phyloP scores from a whole-genome alignment of 306 rosid species.

The Argentina anserina region DNA sequence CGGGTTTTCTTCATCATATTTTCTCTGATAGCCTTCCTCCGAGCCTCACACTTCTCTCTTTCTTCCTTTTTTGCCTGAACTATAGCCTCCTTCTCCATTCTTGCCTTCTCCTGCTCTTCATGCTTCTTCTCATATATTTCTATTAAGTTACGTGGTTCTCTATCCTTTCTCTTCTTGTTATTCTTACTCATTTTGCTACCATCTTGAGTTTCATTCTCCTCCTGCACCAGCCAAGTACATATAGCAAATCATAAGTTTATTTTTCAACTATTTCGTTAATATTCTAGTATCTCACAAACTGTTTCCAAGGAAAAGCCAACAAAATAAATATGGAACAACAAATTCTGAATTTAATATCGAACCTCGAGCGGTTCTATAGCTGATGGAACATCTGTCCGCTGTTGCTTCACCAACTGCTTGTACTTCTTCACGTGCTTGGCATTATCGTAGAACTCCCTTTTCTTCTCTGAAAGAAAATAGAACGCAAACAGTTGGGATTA shows the following conservation, averaged over 20 bases:
- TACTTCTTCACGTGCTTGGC: constrained; percentile 75
- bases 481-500: neutral
- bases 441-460: constrained; percentile 68
- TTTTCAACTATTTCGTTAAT: neutral
- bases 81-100: constrained; percentile 58
- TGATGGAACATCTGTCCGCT: constrained; percentile 25
- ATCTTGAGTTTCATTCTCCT: constrained; percentile 31
- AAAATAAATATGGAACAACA: neutral
- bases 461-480: constrained; percentile 53
- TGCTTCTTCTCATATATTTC: constrained; percentile 49
- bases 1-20: constrained; percentile 68
- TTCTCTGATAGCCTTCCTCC: constrained; percentile 49
- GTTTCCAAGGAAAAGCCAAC: neutral
- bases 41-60: constrained; percentile 49
- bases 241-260: neutral
- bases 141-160: constrained; percentile 39
- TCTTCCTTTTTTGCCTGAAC: constrained; percentile 50
- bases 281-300: neutral
- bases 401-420: constrained; percentile 56
- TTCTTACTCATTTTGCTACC: constrained; percentile 17
- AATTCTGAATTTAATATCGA: constrained; percentile 10
- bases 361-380: constrained; percentile 38
- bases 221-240: constrained; percentile 36
- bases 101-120: constrained; percentile 57
- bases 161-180: constrained; percentile 30